Evolutionary conservation across 345 rosid species (phyloP), one percentile per base, ranked within the genome.

Genomic region (Bretschneidera sinensis): DNA sequence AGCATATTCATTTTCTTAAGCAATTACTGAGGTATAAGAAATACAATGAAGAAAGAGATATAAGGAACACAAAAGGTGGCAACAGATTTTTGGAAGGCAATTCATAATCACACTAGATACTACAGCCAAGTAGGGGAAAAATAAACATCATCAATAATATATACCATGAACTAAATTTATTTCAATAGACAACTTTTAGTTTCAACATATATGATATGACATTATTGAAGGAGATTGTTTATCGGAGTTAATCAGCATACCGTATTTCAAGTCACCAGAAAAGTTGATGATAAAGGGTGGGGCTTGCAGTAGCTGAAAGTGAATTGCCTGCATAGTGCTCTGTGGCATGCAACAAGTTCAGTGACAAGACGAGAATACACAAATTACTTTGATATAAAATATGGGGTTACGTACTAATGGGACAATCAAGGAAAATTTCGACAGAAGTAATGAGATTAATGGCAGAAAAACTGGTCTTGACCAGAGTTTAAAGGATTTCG

Each of bases 251-350:
- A 60, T 4, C 39, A 52, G 57, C 55, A 43, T 80, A 92, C 96
- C 91, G 62, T 79, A 85, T 84, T 92, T 92, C 70, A 92, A 79
- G 76, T 92, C 96, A 54, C 96, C 98, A n/a, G 89, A 64, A 71
- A 77, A 92, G 69, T 85, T 70, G 15, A 92, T 80, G 72, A 64
- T 62, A 51, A 63, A 77, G 20, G 95, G 91, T 47, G 98, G 71
- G 62, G 98, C 97, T 59, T 78, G 83, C 57, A 92, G 79, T 65
- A 87, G 79, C 79, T 92, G 98, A 74, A 82, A 85, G 68, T 50
- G 81, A 63, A 92, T 78, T 62, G 88, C 98, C 84, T 92, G 91
- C 21, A 70, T 16, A 47, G 70, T 77, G 73, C 96, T 92, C 98
- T 92, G 79, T 49, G 39, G 51, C 67, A 74, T 57, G 63, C 54